These are phyloP conservation scores for Epichloe typhina DNA, from an alignment of 2,329 filamentous ascomycete species.

Conservation along the genomic window DNA sequence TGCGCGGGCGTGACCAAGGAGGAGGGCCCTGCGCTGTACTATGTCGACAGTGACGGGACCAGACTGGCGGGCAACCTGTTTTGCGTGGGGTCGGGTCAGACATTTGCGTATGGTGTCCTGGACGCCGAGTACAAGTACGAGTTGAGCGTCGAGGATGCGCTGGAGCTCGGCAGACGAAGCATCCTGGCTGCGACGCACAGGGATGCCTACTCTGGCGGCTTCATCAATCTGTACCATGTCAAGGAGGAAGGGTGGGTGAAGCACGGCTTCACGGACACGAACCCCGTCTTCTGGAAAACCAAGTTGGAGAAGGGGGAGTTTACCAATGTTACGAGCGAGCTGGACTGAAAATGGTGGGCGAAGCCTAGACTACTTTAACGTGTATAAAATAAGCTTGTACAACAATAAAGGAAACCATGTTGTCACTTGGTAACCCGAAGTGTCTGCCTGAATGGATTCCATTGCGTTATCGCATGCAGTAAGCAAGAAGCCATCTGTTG, in stretches of 20 bases:
- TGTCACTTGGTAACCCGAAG: too few species aligned
- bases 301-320: conserved; percentile 99
- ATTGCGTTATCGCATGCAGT: too few species aligned
- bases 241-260: conserved; percentile 99
- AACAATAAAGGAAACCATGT: too few species aligned
- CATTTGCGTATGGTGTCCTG: conserved; percentile 94
- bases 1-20: conserved; percentile 91
- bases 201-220: conserved; percentile 97
- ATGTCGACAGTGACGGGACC: conserved; percentile 91
- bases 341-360: conserved; percentile 27
- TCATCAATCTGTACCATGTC: conserved; percentile 97
- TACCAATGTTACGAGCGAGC: conserved; percentile 74
- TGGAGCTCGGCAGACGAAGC: conserved; percentile 81
- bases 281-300: conserved; percentile 99
- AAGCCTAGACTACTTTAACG: too few species aligned
- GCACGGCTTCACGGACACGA: conserved; percentile 95
- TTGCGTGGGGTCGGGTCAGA: conserved; percentile 96
- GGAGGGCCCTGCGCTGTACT: conserved; percentile 95
- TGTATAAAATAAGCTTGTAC: too few species aligned
- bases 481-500: too few species aligned
- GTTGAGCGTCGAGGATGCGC: conserved; percentile 70
- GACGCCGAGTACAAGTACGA: conserved; percentile 94
- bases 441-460: too few species aligned
- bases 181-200: conserved; percentile 94
- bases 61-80: conserved; percentile 88